Conservation (phyloP, 1,284 basidiomycete genomes). For the Sanghuangporus weigelae region DNA sequence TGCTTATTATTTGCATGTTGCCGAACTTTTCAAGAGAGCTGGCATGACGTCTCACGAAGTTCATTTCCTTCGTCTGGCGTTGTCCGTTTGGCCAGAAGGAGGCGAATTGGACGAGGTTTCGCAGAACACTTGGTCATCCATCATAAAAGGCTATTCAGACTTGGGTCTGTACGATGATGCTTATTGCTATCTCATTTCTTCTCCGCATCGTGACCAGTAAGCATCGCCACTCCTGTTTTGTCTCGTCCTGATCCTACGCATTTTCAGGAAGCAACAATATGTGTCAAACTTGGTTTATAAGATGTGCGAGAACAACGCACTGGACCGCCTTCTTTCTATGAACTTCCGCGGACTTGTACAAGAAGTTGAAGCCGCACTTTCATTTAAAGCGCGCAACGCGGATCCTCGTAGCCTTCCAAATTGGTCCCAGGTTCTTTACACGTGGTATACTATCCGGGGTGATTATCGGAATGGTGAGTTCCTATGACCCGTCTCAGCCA, state of each 20-base stretch:
- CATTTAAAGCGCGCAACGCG: conserved; percentile 93
- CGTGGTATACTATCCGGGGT: conserved; percentile 83
- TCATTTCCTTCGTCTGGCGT: conserved; percentile 69
- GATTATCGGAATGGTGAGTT: conserved; percentile 83
- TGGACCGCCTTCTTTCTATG: conserved; percentile 75
- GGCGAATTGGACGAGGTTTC: conserved; percentile 52
- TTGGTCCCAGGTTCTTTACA: conserved; percentile 93
- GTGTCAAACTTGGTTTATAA: conserved; percentile 78
- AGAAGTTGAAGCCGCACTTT: conserved; percentile 85
- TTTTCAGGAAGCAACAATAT: conserved; percentile 69
- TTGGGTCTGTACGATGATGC: conserved; percentile 80
- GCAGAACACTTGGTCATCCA: conserved; percentile 50
- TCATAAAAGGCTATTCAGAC: conserved; percentile 75
- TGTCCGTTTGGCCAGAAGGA: conserved; percentile 56
- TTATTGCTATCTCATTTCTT: conserved; percentile 69
- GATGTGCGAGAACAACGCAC: conserved; percentile 89
- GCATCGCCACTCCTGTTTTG: conserved; percentile 29
- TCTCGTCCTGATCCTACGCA: conserved; percentile 9
- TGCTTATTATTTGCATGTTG: conserved; percentile 73
- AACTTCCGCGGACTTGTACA: conserved; percentile 84
- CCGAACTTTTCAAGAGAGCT: conserved; percentile 65
- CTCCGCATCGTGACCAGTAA: conserved; percentile 73
- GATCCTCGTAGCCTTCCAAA: conserved; percentile 83
- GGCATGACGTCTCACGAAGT: conserved; percentile 59
- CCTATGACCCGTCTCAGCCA: conserved; percentile 6